Evolutionary conservation across 148 eudicot species (phyloP).

Genomic region (Oxyria digyna): DNA sequence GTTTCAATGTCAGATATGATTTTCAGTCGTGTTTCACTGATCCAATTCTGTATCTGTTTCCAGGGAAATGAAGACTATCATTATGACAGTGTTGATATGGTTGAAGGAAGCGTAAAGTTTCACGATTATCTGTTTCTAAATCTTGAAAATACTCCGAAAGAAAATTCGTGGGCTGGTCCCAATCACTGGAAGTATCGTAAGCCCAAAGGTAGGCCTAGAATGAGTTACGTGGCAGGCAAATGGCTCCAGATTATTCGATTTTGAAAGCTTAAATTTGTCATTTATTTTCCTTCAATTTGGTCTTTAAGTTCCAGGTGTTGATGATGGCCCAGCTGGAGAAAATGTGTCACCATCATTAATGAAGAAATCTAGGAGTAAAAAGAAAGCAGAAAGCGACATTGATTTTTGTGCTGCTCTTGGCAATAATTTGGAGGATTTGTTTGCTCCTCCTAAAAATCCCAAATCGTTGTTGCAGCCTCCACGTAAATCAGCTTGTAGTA

Average conservation of each 20-base stretch:
- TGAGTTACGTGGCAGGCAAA: background rate
- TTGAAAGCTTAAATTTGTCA: background rate
- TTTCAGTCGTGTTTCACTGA: background rate
- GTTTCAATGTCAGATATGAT: background rate
- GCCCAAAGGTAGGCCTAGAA: slow-evolving; percentile 35
- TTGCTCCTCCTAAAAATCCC: slow-evolving; percentile 79
- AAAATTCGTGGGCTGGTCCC: slow-evolving; percentile 98
- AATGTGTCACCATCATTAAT: slow-evolving; percentile 20
- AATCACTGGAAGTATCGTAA: slow-evolving; percentile 91
- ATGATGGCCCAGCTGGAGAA: slow-evolving; percentile 28
- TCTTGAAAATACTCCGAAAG: slow-evolving; percentile 52
- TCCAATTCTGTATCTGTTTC: background rate
- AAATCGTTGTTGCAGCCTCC: slow-evolving; percentile 75
- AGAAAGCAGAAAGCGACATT: slow-evolving; percentile 54
- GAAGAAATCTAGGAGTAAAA: slow-evolving; percentile 47
- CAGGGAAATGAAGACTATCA: slow-evolving; percentile 43
- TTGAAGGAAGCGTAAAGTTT: slow-evolving; percentile 42
- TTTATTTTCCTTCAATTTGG: background rate
- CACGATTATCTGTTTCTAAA: slow-evolving; percentile 50
- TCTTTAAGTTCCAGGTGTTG: slow-evolving; percentile 1
- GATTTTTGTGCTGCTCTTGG: slow-evolving; percentile 51
- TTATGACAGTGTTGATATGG: slow-evolving; percentile 19
- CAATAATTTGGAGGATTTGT: slow-evolving; percentile 36
- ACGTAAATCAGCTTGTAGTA: slow-evolving; percentile 51
- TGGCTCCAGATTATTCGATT: background rate